Base-by-base conservation (phyloP, 164 flowering plant genomes). In the Nelumbo lutea region DNA sequence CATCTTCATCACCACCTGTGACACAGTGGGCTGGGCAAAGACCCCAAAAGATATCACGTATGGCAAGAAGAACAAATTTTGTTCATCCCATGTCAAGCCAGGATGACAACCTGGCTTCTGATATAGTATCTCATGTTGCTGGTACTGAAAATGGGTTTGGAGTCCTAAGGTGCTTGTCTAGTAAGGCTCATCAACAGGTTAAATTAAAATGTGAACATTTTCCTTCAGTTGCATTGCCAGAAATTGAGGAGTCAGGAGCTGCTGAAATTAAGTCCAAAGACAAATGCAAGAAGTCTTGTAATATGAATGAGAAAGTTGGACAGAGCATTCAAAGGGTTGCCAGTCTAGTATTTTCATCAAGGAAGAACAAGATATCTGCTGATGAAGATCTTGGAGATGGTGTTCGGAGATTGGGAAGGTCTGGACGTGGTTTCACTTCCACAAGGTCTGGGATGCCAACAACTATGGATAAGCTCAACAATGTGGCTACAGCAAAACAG, bases 181-280 rank as follows among this genome's bases (percentile, higher is more conserved):
- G 77, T 66, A 78, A 68, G 71, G 76, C 86, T 72, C 82, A 88
- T 68, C 87, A 86, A 77, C 96, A 85, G 59, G 72, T 81, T 66
- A 93, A 83, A 77, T 50, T 82, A 63, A 89, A 84, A 79, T 78
- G 79, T 72, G 91, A 85, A 6, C 73, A 73, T 63, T 68, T 82
- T 14, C 79, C 90, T 65, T 76, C 93, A 62, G 80, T 87, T 73
- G 76, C 82, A 27, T 79, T 88, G 72, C 89, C 98, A 60, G 97
- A 89, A 80, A 91, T 90, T 71, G 98, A 93, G 77, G 98, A 89
- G 68, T 88, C 93, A 15, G 92, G 87, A 45, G 87, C 82, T 73
- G 82, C 84, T 76, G 93, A 88, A 70, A 75, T 68, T 39, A 88
- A 87, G 77, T 76, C 77, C 50, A 86, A 80, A 69, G 89, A 85